Evolutionary conservation across 768 basidiomycete species (phyloP).

Genomic region (Tulasnella sp.): DNA sequence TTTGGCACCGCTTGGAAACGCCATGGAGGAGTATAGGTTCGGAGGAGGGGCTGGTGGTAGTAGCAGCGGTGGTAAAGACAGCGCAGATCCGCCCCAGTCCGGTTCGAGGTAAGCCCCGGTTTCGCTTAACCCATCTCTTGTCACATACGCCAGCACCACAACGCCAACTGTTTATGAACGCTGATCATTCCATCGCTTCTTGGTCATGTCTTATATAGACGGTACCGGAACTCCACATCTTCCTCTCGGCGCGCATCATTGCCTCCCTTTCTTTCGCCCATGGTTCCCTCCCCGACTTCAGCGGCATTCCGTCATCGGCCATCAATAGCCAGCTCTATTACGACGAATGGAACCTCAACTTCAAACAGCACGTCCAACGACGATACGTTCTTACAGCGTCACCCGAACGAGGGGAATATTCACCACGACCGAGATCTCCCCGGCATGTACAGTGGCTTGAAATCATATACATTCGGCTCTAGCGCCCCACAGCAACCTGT

Average conservation of each 20-base stretch:
- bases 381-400: not conserved
- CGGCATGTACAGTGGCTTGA: constrained; percentile 11
- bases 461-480: constrained; percentile 5
- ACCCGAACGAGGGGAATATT: not conserved
- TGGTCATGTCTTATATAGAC: not conserved
- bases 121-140: not conserved
- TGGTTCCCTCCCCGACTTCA: not conserved
- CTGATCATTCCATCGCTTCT: not conserved
- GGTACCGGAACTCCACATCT: not conserved
- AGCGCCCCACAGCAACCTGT: not conserved
- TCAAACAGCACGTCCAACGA: constrained; percentile 11
- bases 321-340: not conserved
- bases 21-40: constrained; percentile 6
- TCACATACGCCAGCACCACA: not conserved
- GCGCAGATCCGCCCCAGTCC: not conserved
- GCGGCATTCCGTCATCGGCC: constrained; percentile 10
- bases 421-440: not conserved
- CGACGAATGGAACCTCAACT: constrained; percentile 8
- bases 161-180: not conserved
- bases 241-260: constrained; percentile 10
- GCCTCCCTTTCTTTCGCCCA: not conserved
- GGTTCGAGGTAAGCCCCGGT: not conserved
- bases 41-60: not conserved
- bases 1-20: not conserved
- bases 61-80: not conserved